These are phyloP conservation scores for Acanthochlamys bracteata DNA, from an alignment of 106 monocot species.

Conservation along the genomic window DNA sequence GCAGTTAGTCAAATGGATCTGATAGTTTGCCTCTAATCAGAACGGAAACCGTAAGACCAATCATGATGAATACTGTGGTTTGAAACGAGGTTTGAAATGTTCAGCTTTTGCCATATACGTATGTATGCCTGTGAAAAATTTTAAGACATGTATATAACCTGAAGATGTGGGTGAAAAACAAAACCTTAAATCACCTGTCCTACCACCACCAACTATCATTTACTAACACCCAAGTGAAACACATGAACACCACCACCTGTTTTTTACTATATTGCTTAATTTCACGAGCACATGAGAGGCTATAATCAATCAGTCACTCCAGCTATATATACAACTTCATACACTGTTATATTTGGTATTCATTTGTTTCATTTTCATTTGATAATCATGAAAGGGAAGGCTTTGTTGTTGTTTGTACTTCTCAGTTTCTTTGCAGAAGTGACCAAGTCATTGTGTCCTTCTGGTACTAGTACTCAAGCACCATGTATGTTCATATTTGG, in stretches of 20 bases:
- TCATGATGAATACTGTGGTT: no score
- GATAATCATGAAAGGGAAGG: not conserved
- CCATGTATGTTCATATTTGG: constrained; percentile 86
- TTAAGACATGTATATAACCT: not conserved
- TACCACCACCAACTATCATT: constrained; percentile 2
- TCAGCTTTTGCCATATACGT: not conserved
- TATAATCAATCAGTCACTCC: not conserved
- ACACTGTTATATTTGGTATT: not conserved
- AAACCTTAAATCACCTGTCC: not conserved
- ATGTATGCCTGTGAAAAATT: not conserved
- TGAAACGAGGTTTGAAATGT: no score
- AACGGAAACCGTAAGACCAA: not conserved
- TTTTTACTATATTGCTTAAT: not conserved
- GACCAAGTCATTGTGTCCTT: constrained; percentile 5
- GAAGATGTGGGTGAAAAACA: not conserved
- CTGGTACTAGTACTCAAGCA: constrained; percentile 23
- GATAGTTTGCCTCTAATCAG: no score
- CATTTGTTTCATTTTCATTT: not conserved
- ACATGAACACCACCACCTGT: constrained; percentile 3
- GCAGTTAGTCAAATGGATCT: no score
- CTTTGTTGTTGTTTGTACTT: not conserved
- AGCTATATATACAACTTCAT: not conserved
- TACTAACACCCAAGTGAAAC: not conserved
- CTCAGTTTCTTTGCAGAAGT: no score
- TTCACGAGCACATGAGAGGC: not conserved